phyloP scores from a whole-genome alignment of 495 filamentous ascomycete species.

The Podospora fimiseda region DNA sequence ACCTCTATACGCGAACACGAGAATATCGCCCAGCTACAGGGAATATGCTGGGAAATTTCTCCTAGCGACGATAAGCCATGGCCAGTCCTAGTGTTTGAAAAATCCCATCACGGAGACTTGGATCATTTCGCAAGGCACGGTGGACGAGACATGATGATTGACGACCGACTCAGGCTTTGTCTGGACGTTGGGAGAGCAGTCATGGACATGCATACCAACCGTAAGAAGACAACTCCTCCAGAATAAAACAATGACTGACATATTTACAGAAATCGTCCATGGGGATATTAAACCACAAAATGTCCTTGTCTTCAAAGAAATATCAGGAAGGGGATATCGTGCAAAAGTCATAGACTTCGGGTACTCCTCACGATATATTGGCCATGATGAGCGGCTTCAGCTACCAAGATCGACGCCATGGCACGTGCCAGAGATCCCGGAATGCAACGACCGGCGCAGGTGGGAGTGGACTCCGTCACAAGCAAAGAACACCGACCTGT shows the following conservation, averaged over 20 bases:
- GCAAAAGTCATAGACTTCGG: not conserved
- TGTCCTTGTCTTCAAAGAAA: not conserved
- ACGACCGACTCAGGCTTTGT: not conserved
- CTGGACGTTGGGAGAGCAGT: not conserved
- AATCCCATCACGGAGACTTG: not conserved
- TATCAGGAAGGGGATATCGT: not conserved
- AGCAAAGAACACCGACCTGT: not conserved
- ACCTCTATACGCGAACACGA: not conserved
- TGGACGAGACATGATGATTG: not conserved
- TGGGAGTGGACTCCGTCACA: not conserved
- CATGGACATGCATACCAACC: not conserved
- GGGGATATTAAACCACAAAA: not conserved
- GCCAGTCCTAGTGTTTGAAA: not conserved
- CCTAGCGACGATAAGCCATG: not conserved
- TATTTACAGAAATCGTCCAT: not conserved
- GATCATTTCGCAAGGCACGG: not conserved
- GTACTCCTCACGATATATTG: not conserved
- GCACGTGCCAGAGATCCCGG: not conserved
- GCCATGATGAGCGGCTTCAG: not conserved
- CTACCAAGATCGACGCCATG: not conserved
- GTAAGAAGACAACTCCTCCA: not conserved
- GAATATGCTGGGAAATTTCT: not conserved
- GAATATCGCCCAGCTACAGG: not conserved
- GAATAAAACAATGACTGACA: not conserved
- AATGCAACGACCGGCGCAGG: not conserved